Evolutionary conservation across 441 rosid species (phyloP), one percentile per base, ranked within the genome.

Genomic region (Erodium moschatum): DNA sequence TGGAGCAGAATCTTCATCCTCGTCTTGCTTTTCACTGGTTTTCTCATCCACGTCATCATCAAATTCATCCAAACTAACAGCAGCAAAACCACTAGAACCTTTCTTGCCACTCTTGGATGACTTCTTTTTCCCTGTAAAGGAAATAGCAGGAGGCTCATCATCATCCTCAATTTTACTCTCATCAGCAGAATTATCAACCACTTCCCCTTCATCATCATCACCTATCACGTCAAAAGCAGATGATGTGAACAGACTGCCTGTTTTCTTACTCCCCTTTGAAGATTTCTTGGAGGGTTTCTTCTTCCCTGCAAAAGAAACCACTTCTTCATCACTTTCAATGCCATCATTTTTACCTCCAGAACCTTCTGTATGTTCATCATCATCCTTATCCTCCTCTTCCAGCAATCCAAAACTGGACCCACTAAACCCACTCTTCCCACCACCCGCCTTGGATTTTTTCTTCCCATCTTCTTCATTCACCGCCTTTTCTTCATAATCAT

Each of bases 211-310:
- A n/a, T 72, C 76, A 61, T 68, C 92, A 12, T 73, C 86, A 73
- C 80, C 90, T 68, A 83, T 74, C 4, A 79, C 87, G 77, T 81
- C 86, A 78, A 90, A 88, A 64, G 79, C 85, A 4, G 89, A 82
- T 11, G 81, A 74, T 0, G 79, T 62, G 69, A 82, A 86, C 66
- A 84, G 21, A 75, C 80, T 74, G 73, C 83, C 82, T 60, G 74
- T 67, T 20, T 66, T 72, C 73, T 78, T 81, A 12, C 78, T 82
- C 38, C 38, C 38, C 38, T 33, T 33, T 5, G 38, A 33, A 33
- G 38, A 33, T 33, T 33, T 33, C 38, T 33, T 33, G 6, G 38
- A 33, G 38, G 38, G 38, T 33, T 33, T 33, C 38, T 33, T 33
- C 38, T 33, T 33, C 5, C 38, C 38, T 0, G 38, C 38, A 33